Base-by-base conservation (phyloP, 768 basidiomycete genomes). In the Amylocystis lapponica region DNA sequence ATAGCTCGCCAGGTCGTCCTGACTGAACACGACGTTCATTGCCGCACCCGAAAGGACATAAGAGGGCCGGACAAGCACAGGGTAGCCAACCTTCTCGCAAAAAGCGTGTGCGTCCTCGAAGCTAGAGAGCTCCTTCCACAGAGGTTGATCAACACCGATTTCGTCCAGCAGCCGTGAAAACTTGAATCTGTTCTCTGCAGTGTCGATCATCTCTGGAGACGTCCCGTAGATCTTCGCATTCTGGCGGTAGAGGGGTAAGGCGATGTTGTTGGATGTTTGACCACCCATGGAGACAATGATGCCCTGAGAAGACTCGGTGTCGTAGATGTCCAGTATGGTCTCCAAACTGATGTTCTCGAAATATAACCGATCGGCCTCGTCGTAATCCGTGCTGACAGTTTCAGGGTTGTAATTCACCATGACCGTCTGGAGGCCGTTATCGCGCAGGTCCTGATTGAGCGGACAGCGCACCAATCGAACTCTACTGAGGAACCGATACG, bases 371-470 rank as follows among this genome's bases (percentile, higher is more conserved):
- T 99, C 95, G 21, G 95, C 95, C 59, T 98, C 95, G 67, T 98
- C 96, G 66, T 97, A 98, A 65, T 98, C 95, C 25, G 96, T 97
- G 58, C 88, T 92, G 63, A 99, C 96, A 1, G 96, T 99, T 70
- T 98, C 95, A 12, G 95, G 96, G 65, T 99, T 98, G 68, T 98
- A 98, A 70, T 99, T 98, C 70, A 98, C 87, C 95, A 98, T 99
- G 64, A 98, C 81, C 4, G 95, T 98, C 49, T 89, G 90, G 37
- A 92, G 68, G 14, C 94, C 93, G 57, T 88, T 83, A n/a, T 95
- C 88, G 51, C 94, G 90, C 22, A 99, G 74, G 96, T 98, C 53
- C 95, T 74, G 60, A 98, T 98, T 25, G 94, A 92, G 37, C 94
- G 85, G 41, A 99, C 95, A 13, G 95, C 96, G 64, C 95, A 98